Evolutionary conservation across 1,284 basidiomycete genomes (phyloP), one percentile per base, ranked within the genome.

Genomic region (Cryptococcus hybrid): DNA sequence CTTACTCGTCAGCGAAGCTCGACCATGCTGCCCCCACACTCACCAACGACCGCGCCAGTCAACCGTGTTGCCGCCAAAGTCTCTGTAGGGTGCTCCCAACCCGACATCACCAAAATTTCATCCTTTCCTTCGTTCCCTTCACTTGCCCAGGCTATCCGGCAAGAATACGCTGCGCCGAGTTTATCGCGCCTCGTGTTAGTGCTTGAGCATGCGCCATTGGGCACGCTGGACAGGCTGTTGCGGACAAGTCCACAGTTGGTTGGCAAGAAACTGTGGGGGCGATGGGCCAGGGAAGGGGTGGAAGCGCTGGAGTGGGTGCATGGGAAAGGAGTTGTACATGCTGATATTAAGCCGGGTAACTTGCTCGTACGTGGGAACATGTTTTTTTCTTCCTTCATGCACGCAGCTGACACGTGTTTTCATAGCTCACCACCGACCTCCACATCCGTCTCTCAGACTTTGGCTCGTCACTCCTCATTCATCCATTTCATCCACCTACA

Each of bases 401-500:
- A 11, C 8, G 18, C n/a, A 13, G n/a, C 44, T 39, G n/a, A 37
- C 18, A 18, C 4, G 13, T 79, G 52, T 71, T 18, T 18, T 18
- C 55, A 8, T 44, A 66, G 73, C 69, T 81, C 52, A 76, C 78
- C 11, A 57, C 67, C 52, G 61, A 70, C 48, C 60, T 78, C 40
- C 65, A 75, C 57, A 66, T 80, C 12, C 75, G 78, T 3, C 66
- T 82, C 13, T 77, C 77, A 34, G 81, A 82, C 63, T 82, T 81
- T 61, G 80, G 80, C 52, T 80, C 77, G 24, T 77, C 79, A 5
- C 66, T 81, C 13, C 71, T 81, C 52, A 69, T 81, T 38, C 67
- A 76, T 15, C 69, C 76, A 1, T 56, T 66, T 39, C 71, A 77
- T 51, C 73, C 70, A 35, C 80, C 79, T 0, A 74, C 73, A 18